Evolutionary conservation across 2,329 filamentous ascomycete species (phyloP).

Genomic region (Penicillium rolfsii): DNA sequence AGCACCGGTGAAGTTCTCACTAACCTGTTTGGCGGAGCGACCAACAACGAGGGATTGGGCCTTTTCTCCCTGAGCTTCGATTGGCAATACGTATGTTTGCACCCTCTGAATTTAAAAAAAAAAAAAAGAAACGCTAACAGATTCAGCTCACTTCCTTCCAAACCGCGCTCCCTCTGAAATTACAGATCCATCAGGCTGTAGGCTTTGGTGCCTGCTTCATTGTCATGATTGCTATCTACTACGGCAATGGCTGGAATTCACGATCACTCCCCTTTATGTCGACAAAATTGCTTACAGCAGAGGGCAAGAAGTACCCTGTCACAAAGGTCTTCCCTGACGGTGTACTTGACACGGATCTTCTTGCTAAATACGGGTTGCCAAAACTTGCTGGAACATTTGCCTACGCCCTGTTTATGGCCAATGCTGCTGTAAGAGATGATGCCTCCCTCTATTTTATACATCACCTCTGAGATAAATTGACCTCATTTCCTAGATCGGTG

Average conservation of each 20-base stretch:
- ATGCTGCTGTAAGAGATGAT: slow-evolving; percentile 54
- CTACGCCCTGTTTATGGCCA: slow-evolving; percentile 60
- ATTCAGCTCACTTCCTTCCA: slow-evolving; percentile 57
- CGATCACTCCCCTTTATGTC: slow-evolving; percentile 60
- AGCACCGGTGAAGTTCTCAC: slow-evolving; percentile 50
- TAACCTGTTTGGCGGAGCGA: slow-evolving; percentile 56
- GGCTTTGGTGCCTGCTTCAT: slow-evolving; percentile 55
- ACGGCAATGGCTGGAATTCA: slow-evolving; percentile 54
- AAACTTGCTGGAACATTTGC: slow-evolving; percentile 56
- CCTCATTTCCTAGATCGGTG: slow-evolving; percentile 52
- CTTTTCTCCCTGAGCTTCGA: slow-evolving; percentile 56
- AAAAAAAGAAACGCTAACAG: too few relatives aligned
- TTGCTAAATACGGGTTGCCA: slow-evolving; percentile 53
- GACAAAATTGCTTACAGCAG: slow-evolving; percentile 48
- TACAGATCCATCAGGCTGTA: slow-evolving; percentile 53
- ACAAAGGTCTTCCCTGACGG: slow-evolving; percentile 46
- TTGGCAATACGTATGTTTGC: slow-evolving; percentile 50
- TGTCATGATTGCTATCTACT: slow-evolving; percentile 58
- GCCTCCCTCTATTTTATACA: not conserved
- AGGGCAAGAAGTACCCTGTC: slow-evolving; percentile 49
- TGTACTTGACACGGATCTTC: slow-evolving; percentile 33
- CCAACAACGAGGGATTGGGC: slow-evolving; percentile 58
- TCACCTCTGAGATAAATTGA: too few relatives aligned
- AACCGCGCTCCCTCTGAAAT: slow-evolving; percentile 57
- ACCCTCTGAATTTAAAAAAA: too few relatives aligned